Evolutionary conservation across 1,139 yeast genomes (phyloP).

Genomic region (Nadsonia commutata): DNA sequence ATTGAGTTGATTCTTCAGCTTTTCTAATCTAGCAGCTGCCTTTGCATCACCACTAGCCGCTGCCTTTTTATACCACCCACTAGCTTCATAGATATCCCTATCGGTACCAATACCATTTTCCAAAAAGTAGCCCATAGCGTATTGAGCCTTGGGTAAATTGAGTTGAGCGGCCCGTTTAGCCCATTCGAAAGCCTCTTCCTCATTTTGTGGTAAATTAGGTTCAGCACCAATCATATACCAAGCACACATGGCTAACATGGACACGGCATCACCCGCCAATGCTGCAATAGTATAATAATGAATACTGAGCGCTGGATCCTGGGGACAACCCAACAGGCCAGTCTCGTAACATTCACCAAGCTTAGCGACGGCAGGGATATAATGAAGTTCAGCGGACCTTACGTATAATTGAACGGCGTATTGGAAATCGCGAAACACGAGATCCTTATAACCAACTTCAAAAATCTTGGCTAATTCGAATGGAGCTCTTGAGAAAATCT

Average conservation of each 20-base stretch:
- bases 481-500: slow-evolving; percentile 81
- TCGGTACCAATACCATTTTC: slow-evolving; percentile 84
- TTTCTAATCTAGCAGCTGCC: slow-evolving; percentile 32
- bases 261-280: slow-evolving; percentile 67
- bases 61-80: slow-evolving; percentile 63
- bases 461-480: slow-evolving; percentile 80
- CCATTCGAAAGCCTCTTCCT: slow-evolving; percentile 87
- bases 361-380: slow-evolving; percentile 61
- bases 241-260: slow-evolving; percentile 91
- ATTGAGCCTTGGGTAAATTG: slow-evolving; percentile 72
- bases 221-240: slow-evolving; percentile 92
- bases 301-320: slow-evolving; percentile 71
- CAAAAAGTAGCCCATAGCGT: slow-evolving; percentile 69
- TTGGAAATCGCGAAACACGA: slow-evolving; percentile 66
- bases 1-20: too few relatives aligned
- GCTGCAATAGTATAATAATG: slow-evolving; percentile 93
- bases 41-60: slow-evolving; percentile 61
- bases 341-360: slow-evolving; percentile 76
- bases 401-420: slow-evolving; percentile 81
- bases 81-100: slow-evolving; percentile 40
- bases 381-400: slow-evolving; percentile 82
- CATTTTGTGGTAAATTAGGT: slow-evolving; percentile 65
- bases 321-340: slow-evolving; percentile 63
- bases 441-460: slow-evolving; percentile 72
- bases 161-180: slow-evolving; percentile 71